Conservation (phyloP, 805 yeast species). For the Pichia exigua region DNA sequence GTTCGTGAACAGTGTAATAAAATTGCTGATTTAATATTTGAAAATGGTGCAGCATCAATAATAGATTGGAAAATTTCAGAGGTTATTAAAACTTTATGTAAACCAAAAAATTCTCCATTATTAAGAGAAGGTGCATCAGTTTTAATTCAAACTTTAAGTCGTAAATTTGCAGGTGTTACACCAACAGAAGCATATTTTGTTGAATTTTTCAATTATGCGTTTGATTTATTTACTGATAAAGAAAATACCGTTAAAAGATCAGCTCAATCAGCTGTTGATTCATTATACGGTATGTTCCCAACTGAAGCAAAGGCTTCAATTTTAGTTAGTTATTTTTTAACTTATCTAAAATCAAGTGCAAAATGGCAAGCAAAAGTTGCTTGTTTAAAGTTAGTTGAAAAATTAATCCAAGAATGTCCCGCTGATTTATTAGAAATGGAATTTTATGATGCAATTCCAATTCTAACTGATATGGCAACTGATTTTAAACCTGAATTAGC, state of each 20-base stretch:
- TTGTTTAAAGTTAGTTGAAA: slow-evolving; percentile 67
- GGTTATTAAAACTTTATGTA: slow-evolving; percentile 55
- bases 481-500: slow-evolving; percentile 97
- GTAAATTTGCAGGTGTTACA: slow-evolving; percentile 55
- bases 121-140: slow-evolving; percentile 73
- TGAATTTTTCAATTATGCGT: slow-evolving; percentile 52
- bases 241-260: slow-evolving; percentile 80
- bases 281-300: slow-evolving; percentile 63
- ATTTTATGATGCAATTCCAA: slow-evolving; percentile 73
- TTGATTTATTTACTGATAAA: slow-evolving; percentile 76
- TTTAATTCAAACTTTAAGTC: slow-evolving; percentile 45
- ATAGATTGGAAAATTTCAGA: slow-evolving; percentile 60
- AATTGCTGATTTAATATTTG: slow-evolving; percentile 42
- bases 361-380: slow-evolving; percentile 90
- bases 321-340: slow-evolving; percentile 52
- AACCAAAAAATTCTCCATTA: slow-evolving; percentile 65
- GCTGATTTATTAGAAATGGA: slow-evolving; percentile 77
- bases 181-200: slow-evolving; percentile 72
- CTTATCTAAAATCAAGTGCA: slow-evolving; percentile 70
- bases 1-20: slow-evolving; percentile 46
- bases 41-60: slow-evolving; percentile 40
- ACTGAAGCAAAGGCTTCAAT: slow-evolving; percentile 71
- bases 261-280: slow-evolving; percentile 71
- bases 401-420: slow-evolving; percentile 69
- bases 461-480: slow-evolving; percentile 80